Base-by-base conservation (phyloP, 2,329 filamentous ascomycete species). In the Sclerotinia spermophila region DNA sequence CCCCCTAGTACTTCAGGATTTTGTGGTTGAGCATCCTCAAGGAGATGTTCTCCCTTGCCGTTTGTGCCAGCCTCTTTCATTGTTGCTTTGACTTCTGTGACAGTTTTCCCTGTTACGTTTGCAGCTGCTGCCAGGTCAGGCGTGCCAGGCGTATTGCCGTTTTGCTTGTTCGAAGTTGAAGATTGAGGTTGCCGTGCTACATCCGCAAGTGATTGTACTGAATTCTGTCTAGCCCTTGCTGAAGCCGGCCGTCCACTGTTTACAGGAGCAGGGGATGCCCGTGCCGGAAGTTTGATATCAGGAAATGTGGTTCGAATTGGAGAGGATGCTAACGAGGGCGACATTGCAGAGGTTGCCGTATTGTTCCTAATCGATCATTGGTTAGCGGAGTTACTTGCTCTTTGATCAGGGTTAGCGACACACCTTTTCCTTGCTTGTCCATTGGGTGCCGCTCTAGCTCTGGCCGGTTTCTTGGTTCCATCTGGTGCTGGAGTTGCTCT, bases 351-450 rank as follows among this genome's bases (percentile, higher is more conserved):
- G 75, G 79, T 84, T 75, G 80, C 81, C 73, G 84, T 82, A 75
- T 83, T 81, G 77, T 82, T 83, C 77, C 82, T 82, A 76, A 61
- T 70, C 51, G 38, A 24, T 24, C 53, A n/a, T 53, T 15, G 58
- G 67, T 78, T 61, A 78, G 74, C 55, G 73, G 51, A 61, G 62
- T 64, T 56, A 42, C 10, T 35, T 5, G 35, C 38, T 53, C 10
- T 21, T 15, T 24, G 10, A 68, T 55, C n/a, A 61, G 45, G 6
- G 4, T 44, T 30, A 38, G 19, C 44, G n/a, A 71, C 85, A 77
- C 85, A 92, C 91, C 89, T 95, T 94, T 80, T 97, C 82, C 95
- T 94, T 42, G 88, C 80, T 74, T 89, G 88, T n/a, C 88, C 85
- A 74, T 92, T 92, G 5, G 87, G 86, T 2, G 87, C 71, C 82